Percentiles rank a stretch among this genome's conserved stretches.
These are phyloP conservation scores for Wolfiporia cocos DNA, from an alignment of 1,284 basidiomycete species.

Conservation along the genomic window DNA sequence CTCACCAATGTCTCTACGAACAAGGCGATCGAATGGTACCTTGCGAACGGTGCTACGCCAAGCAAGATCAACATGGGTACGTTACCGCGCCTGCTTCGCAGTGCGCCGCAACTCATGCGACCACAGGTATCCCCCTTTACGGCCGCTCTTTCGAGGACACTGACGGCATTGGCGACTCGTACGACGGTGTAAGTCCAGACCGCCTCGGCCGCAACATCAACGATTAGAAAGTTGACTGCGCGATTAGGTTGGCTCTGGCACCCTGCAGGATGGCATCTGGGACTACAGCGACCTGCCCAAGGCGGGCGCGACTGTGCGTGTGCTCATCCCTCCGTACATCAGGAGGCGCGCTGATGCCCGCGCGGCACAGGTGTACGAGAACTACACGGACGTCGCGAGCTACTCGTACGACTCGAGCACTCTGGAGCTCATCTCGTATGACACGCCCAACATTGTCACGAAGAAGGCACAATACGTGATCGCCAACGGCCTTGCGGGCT, in stretches of 20 bases:
- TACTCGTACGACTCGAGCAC: conserved; percentile 71
- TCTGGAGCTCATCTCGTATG: conserved; percentile 72
- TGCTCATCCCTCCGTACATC: neutral
- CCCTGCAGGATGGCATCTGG: conserved; percentile 63
- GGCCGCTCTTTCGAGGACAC: conserved; percentile 84
- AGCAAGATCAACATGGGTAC: conserved; percentile 76
- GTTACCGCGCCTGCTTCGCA: conserved; percentile 11
- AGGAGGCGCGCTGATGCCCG: neutral
- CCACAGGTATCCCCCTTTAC: conserved; percentile 73
- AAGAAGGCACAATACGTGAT: conserved; percentile 77
- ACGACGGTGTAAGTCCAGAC: conserved; percentile 55
- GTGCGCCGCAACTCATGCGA: neutral
- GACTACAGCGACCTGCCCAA: conserved; percentile 75
- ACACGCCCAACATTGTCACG: conserved; percentile 67
- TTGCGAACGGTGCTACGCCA: conserved; percentile 59
- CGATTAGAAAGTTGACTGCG: no score
- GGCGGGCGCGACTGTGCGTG: conserved; percentile 37
- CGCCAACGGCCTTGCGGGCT: conserved; percentile 59
- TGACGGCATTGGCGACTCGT: conserved; percentile 68
- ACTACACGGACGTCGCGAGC: conserved; percentile 67
- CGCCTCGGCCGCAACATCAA: no score
- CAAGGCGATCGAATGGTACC: conserved; percentile 62
- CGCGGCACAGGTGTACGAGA: conserved; percentile 49
- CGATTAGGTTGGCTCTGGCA: conserved; percentile 75
- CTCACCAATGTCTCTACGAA: conserved; percentile 67